A percentile compares a stretch with the other conserved stretches of the same genome.
Evolutionary conservation across 768 basidiomycete species (phyloP).

Genomic region (Galerina sulciceps): DNA sequence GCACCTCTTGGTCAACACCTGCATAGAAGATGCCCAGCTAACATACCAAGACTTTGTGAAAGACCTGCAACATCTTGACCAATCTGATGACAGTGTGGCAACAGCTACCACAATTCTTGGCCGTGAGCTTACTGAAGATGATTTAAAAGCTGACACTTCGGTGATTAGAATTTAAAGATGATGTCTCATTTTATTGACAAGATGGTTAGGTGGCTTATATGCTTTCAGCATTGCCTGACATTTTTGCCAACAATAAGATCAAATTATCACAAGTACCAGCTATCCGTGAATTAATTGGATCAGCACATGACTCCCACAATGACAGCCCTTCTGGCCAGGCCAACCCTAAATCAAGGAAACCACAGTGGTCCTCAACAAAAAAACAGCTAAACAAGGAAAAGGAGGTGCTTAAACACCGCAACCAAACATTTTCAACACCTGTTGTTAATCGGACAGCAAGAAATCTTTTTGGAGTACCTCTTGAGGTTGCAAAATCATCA

Average conservation of each 20-base stretch:
- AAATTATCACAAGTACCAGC: constrained; percentile 46
- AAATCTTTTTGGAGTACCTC: constrained; percentile 48
- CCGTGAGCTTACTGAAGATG: constrained; percentile 42
- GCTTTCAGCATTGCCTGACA: constrained; percentile 37
- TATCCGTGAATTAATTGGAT: constrained; percentile 31
- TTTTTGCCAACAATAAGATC: constrained; percentile 30
- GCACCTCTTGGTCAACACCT: constrained; percentile 47
- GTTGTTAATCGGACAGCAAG: constrained; percentile 49
- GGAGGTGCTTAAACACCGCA: constrained; percentile 29
- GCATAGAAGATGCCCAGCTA: constrained; percentile 36
- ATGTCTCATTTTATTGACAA: background rate
- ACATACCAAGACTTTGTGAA: constrained; percentile 44
- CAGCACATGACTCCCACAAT: constrained; percentile 4
- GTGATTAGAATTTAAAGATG: constrained; percentile 36
- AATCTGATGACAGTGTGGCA: constrained; percentile 31
- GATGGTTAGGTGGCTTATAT: constrained; percentile 48
- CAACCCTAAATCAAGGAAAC: background rate
- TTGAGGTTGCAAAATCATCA: constrained; percentile 35
- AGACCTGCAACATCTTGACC: constrained; percentile 31
- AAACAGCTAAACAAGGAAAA: constrained; percentile 25
- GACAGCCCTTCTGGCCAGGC: background rate
- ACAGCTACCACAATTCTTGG: constrained; percentile 43
- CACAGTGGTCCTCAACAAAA: background rate
- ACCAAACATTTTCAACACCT: constrained; percentile 47
- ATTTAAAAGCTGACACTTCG: constrained; percentile 48